Evolutionary conservation across 306 rosid species (phyloP).

Genomic region (Lablab purpureus): DNA sequence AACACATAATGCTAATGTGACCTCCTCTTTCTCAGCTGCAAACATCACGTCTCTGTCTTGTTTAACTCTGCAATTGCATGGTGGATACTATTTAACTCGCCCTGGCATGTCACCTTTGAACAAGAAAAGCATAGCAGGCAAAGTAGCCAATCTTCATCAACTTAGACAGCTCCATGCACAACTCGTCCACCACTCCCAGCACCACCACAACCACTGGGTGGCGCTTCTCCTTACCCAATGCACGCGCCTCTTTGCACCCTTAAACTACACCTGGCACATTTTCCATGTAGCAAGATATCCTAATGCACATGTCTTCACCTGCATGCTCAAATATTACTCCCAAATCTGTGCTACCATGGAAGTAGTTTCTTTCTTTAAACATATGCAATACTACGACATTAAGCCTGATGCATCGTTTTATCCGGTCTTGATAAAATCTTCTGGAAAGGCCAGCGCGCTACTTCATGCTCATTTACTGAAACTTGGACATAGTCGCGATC

Average conservation of each 20-base stretch:
- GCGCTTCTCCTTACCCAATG: conserved; percentile 61
- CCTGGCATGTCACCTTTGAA: conserved; percentile 42
- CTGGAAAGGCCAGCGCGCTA: conserved; percentile 51
- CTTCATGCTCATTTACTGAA: conserved; percentile 63
- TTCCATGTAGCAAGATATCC: conserved; percentile 54
- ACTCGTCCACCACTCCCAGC: conserved; percentile 56
- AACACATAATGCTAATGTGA: no score
- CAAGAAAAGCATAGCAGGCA: conserved; percentile 35
- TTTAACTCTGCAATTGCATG: not conserved
- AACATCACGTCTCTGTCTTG: no score
- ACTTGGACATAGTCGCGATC: conserved; percentile 55
- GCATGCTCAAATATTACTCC: conserved; percentile 66
- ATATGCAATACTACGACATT: conserved; percentile 45
- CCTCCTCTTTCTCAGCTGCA: no score
- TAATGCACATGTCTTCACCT: conserved; percentile 50
- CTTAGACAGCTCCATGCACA: conserved; percentile 65
- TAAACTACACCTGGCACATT: conserved; percentile 54
- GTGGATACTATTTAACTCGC: not conserved
- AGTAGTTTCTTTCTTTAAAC: conserved; percentile 52
- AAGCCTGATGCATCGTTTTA: conserved; percentile 54
- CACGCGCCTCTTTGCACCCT: conserved; percentile 65
- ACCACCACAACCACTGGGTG: conserved; percentile 59
- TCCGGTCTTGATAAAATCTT: conserved; percentile 56
- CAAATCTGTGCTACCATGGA: conserved; percentile 42
- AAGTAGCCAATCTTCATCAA: conserved; percentile 43